phyloP scores from a whole-genome alignment of 768 basidiomycete genomes.

The Pulveroboletus sp. region DNA sequence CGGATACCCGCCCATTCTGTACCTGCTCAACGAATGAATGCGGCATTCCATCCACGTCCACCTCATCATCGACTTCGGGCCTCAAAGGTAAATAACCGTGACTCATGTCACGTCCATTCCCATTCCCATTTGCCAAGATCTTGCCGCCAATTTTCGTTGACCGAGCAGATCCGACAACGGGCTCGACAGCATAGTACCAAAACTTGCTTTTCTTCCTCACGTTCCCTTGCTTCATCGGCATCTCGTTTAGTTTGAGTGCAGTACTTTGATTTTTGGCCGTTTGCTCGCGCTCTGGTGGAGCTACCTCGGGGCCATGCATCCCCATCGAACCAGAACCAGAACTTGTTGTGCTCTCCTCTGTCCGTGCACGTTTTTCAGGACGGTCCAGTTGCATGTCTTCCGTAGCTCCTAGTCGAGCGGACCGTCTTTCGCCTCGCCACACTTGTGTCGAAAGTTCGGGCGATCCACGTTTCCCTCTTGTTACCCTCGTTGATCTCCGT shows the following conservation, averaged over 20 bases:
- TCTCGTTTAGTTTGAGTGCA: slow-evolving; percentile 66
- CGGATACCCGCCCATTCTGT: slow-evolving; percentile 11
- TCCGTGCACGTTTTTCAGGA: slow-evolving; percentile 69
- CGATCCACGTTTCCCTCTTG: slow-evolving; percentile 50
- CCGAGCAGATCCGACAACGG: slow-evolving; percentile 37
- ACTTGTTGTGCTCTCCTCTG: slow-evolving; percentile 64
- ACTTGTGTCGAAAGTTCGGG: slow-evolving; percentile 46
- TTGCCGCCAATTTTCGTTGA: slow-evolving; percentile 13
- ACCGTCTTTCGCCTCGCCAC: slow-evolving; percentile 77
- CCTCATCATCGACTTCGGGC: slow-evolving; percentile 7
- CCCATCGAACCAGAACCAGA: slow-evolving; percentile 47
- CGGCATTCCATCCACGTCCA: slow-evolving; percentile 21
- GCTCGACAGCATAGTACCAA: slow-evolving; percentile 87
- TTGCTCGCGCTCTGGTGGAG: slow-evolving; percentile 33
- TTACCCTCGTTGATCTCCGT: slow-evolving; percentile 54
- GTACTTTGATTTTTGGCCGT: slow-evolving; percentile 54
- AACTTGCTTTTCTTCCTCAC: slow-evolving; percentile 85
- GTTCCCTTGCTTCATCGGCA: slow-evolving; percentile 68
- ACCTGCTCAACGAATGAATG: slow-evolving; percentile 16
- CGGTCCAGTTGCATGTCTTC: slow-evolving; percentile 48
- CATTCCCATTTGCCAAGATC: slow-evolving; percentile 18
- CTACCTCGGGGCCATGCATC: slow-evolving; percentile 24
- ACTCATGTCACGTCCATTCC: slow-evolving; percentile 15
- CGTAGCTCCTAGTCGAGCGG: slow-evolving; percentile 57
- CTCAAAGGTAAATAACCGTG: slow-evolving; percentile 8